phyloP scores from a whole-genome alignment of 257 asterid genomes.

The Thymus mandschuricus region DNA sequence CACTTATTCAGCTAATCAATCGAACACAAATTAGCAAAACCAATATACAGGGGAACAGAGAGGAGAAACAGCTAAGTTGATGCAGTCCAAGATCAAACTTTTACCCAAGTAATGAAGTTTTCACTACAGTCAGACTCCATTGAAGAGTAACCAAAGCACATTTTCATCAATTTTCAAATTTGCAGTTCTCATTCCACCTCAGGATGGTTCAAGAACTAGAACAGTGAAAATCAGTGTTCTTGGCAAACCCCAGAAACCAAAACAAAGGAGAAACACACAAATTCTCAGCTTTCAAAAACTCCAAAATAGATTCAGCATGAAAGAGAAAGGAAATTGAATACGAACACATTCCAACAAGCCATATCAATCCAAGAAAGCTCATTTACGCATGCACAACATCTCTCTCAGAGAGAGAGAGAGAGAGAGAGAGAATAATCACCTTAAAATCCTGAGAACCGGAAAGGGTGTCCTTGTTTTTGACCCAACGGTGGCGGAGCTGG shows the following conservation, averaged over 20 bases:
- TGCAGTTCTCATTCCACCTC: background rate
- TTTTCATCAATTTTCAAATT: background rate
- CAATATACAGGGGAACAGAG: background rate
- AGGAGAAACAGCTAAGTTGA: background rate
- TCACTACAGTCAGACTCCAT: conserved; percentile 10
- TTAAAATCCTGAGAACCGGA: conserved; percentile 39
- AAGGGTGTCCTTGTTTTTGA: conserved; percentile 35
- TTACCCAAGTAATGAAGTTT: background rate
- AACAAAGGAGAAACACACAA: background rate
- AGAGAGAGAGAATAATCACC: conserved; percentile 28
- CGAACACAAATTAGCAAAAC: conserved; percentile 11
- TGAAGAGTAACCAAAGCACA: background rate
- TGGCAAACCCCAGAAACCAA: background rate
- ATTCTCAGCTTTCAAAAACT: conserved; percentile 6
- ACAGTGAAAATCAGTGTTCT: background rate
- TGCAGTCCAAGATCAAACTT: conserved; percentile 4
- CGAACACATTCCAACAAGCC: background rate
- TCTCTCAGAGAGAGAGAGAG: no score
- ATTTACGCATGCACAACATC: background rate
- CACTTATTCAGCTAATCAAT: conserved; percentile 2
- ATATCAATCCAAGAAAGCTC: background rate
- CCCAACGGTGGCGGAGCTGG: conserved; percentile 69
- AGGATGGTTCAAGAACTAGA: background rate
- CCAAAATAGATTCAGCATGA: background rate
- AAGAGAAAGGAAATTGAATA: background rate